phyloP scores from a whole-genome alignment of 805 yeast genomes.

The Clavispora phyllophila region DNA sequence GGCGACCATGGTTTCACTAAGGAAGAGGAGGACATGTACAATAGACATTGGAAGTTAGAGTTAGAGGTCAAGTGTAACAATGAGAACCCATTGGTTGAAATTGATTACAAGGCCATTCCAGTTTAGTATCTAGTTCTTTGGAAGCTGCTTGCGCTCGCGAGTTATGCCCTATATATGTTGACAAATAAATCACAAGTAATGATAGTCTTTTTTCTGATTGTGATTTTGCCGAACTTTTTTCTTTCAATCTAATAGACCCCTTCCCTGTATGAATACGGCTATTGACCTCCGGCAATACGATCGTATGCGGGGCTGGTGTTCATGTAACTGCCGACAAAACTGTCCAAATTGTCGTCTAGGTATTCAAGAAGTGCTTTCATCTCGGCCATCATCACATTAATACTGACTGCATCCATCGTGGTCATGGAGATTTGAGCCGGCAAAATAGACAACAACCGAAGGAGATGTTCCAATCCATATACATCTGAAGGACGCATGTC shows the following conservation, averaged over 20 bases:
- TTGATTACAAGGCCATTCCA: conserved; percentile 59
- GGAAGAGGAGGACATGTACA: conserved; percentile 38
- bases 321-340: conserved; percentile 31
- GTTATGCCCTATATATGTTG: conserved; percentile 1
- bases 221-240: not conserved
- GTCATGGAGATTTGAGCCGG: conserved; percentile 83
- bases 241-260: not conserved
- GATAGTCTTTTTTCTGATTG: not conserved
- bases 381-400: conserved; percentile 49
- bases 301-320: conserved; percentile 38
- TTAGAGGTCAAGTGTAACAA: conserved; percentile 64
- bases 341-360: conserved; percentile 40
- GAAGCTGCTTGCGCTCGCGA: conserved; percentile 1
- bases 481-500: conserved; percentile 24
- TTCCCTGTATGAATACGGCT: not conserved
- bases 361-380: conserved; percentile 51
- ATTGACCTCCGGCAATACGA: conserved; percentile 18
- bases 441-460: conserved; percentile 68
- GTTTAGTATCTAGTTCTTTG: conserved; percentile 4
- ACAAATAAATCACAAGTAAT: conserved; percentile 1
- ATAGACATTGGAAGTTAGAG: conserved; percentile 61
- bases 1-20: conserved; percentile 51
- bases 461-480: conserved; percentile 79
- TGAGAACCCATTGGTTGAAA: conserved; percentile 60
- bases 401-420: conserved; percentile 72